Percentiles rank a stretch among this genome's conserved stretches.
Conservation (phyloP, 2,329 filamentous ascomycete species). For the Neofusicoccum umdonicola region DNA sequence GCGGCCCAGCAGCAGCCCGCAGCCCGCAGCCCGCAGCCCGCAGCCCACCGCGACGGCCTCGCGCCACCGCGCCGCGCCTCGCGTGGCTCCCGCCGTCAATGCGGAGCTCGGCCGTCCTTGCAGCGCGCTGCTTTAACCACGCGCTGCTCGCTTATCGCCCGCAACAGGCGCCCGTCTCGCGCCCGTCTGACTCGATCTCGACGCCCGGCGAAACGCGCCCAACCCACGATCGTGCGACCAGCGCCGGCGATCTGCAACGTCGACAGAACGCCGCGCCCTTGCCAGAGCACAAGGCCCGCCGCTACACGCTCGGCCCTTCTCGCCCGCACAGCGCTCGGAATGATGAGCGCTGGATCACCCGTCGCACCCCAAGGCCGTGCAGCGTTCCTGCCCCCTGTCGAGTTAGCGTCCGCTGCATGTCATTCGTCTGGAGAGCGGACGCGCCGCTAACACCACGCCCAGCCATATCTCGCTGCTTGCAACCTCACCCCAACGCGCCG, state of each 20-base stretch:
- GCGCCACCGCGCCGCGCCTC: not conserved
- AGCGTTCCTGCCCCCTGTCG: slow-evolving; percentile 6
- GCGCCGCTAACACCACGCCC: not conserved
- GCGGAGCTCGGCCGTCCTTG: not conserved
- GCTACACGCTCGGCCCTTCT: not conserved
- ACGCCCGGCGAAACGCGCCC: slow-evolving; percentile 3
- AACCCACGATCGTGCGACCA: slow-evolving; percentile 5
- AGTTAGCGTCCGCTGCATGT: slow-evolving; percentile 12
- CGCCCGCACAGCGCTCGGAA: not conserved
- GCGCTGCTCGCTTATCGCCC: slow-evolving; percentile 12
- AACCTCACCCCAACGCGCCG: not conserved
- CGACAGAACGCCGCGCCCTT: not conserved
- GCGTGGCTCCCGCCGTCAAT: slow-evolving; percentile 10
- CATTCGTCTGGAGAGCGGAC: not conserved
- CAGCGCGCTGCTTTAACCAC: slow-evolving; percentile 10
- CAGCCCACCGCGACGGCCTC: not conserved
- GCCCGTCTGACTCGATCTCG: slow-evolving; percentile 1
- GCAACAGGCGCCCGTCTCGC: not conserved
- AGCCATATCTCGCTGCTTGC: not conserved
- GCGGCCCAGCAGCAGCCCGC: not conserved
- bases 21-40: not conserved
- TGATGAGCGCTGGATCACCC: slow-evolving; percentile 3
- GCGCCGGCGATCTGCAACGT: not conserved
- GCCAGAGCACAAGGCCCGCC: not conserved
- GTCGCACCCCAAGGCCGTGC: slow-evolving; percentile 4